Base-by-base conservation (phyloP, 2,329 filamentous ascomycete species). In the Botrytis paeoniae region DNA sequence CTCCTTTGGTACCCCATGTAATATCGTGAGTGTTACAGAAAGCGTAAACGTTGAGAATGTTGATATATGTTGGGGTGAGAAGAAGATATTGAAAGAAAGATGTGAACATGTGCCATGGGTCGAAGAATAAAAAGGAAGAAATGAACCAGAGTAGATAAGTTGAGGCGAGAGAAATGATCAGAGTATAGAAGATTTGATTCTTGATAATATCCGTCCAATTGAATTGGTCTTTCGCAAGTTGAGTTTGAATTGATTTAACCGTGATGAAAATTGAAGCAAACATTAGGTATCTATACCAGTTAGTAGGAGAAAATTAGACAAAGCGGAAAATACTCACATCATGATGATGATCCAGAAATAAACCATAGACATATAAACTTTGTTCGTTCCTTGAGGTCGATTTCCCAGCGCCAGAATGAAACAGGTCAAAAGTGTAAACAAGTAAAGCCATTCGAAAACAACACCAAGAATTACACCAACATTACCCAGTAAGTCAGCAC, bases 21-120 rank as follows among this genome's bases (percentile, higher is more conserved):
- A 99, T 94, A 82, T 99, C 96, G 88, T 99, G 96, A 0, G 95
- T 97, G 85, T 99, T 99, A 86, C 96, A 98, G 83, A 99, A 99
- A 61, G 96, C 96, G 83, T 99, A 99, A 39, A 98, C 94, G 82
- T 99, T 96, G 4, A 99, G 87, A 0, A 94, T 98, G 85, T 95
- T 98, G 83, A 99, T 97, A 85, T 98, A 99, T 51, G 88, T 91
- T 0, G 96, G 96, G 48, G 99, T 86, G 43, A 99, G 89, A 64
- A 95, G 88, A 81, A 99, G 98, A 85, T 99, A 99, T 82, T 98
- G 95, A 0, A 87, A 88, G 0, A 93, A 91, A 0, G 92, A 95
- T 25, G 96, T 99, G 84, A 99, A 92, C 93, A 99, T 96, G 85
- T 99, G 96, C 96, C 96, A 99, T 0, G 96, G 96, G 78, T 99